Percentiles rank a stretch among this genome's conserved stretches.
These are phyloP conservation scores for Westerdykella aurantiaca DNA, from an alignment of 2,329 filamentous ascomycete species.

Conservation along the genomic window DNA sequence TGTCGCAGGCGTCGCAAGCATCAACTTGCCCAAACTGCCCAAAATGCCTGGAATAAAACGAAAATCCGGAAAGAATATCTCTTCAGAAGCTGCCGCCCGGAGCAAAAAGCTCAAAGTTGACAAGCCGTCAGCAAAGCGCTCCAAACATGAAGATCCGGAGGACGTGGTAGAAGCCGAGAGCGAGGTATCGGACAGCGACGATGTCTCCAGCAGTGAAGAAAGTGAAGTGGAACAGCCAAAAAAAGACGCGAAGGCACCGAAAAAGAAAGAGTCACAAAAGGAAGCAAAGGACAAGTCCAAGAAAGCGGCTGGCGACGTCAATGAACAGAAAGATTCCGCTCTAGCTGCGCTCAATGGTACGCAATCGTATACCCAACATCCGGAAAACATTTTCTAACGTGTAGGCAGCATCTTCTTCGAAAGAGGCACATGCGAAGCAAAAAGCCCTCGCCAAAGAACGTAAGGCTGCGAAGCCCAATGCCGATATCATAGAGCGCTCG, in stretches of 20 bases:
- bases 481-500: constrained; percentile 77
- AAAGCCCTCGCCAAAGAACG: constrained; percentile 82
- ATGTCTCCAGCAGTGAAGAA: constrained; percentile 12
- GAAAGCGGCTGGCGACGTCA: constrained; percentile 10
- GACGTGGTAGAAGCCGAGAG: constrained; percentile 32
- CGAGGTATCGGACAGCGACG: constrained; percentile 4
- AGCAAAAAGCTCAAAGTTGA: constrained; percentile 38
- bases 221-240: constrained; percentile 17
- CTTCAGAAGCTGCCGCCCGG: constrained; percentile 17
- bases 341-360: constrained; percentile 26
- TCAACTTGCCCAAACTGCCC: constrained; percentile 4
- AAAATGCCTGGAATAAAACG: constrained; percentile 35
- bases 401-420: constrained; percentile 59
- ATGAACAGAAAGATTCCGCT: not conserved
- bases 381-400: constrained; percentile 14
- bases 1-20: not conserved
- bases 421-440: constrained; percentile 89
- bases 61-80: constrained; percentile 19
- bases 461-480: constrained; percentile 86
- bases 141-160: constrained; percentile 16
- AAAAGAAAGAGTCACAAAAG: constrained; percentile 11
- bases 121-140: constrained; percentile 25
- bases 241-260: constrained; percentile 4
- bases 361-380: not conserved
- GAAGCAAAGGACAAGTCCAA: constrained; percentile 24